Base-by-base conservation (phyloP, 2,329 filamentous ascomycete genomes). In the Metarhizium anisopliae region DNA sequence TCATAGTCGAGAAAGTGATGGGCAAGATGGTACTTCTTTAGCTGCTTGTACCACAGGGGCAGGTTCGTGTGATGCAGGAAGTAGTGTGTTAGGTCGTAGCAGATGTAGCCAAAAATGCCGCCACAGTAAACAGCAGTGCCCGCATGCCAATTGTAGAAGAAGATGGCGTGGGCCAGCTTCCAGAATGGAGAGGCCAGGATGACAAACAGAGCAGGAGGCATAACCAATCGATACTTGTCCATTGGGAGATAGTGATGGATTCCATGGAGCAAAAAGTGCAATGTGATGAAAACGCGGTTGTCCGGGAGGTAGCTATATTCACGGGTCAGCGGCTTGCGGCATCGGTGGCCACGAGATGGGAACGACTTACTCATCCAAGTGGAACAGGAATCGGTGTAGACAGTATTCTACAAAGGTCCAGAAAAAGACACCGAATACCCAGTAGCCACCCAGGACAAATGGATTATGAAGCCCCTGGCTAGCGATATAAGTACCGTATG, bases 201-300 rank as follows among this genome's bases (percentile, higher is more conserved):
- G 29, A 93, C 59, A 68, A 99, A 97, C 3, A 99, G 78, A 0
- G 90, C 83, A 0, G 94, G 94, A 1, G 94, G 94, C 94, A 99
- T 97, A 61, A 99, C 94, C 10, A 99, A 85, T 58, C 94, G 86
- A 66, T 96, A 93, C 68, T 87, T 93, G 75, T 99, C 94, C 94
- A 99, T 97, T n/a, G 94, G 94, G 4, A 99, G 82, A 72, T 97
- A 99, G 73, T 99, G 94, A 68, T 99, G 94, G 60, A 99, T 90
- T 60, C 94, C 94, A 66, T 99, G 94, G 30, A 99, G 87, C 45
- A 96, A 75, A 74, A 99, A 99, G 70, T 99, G 94, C 20, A 87
- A 64, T 0, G 90, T 95, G 57, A 99, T 77, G 60, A 82, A 87
- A n/a, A 89, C 86, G 55, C 90, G 82, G 70, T 97, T 95, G 69